These are phyloP conservation scores for Eucalyptus marginata DNA, from an alignment of 345 rosid species.

Conservation along the genomic window DNA sequence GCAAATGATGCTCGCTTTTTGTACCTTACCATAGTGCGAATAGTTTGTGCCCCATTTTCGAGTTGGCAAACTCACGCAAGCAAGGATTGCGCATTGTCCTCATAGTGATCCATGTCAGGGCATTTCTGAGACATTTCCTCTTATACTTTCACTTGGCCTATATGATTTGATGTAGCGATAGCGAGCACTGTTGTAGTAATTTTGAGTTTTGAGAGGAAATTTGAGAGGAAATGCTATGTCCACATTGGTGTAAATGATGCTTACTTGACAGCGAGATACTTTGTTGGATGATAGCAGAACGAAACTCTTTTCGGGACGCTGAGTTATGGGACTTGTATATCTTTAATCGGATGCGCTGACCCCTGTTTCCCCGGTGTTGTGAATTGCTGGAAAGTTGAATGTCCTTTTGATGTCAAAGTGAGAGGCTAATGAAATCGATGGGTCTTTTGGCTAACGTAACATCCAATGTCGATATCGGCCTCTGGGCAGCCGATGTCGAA, in stretches of 20 bases:
- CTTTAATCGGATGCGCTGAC: not conserved
- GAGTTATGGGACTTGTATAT: not conserved
- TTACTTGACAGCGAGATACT: not conserved
- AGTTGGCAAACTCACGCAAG: not conserved
- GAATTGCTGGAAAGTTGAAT: not conserved
- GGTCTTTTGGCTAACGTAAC: not conserved
- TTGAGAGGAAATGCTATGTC: not conserved
- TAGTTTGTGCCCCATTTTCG: not conserved
- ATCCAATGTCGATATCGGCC: not conserved
- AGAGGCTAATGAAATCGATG: not conserved
- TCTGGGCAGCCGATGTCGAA: too few relatives aligned
- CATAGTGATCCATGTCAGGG: not conserved
- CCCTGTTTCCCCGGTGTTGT: not conserved
- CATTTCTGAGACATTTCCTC: not conserved
- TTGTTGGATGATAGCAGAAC: not conserved
- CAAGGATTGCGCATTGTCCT: not conserved
- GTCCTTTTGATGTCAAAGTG: not conserved
- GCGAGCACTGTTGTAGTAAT: not conserved
- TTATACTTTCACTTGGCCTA: not conserved
- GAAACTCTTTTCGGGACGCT: not conserved
- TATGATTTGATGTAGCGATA: not conserved
- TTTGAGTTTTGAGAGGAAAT: not conserved
- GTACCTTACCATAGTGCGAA: not conserved
- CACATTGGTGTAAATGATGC: not conserved
- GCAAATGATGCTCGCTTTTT: not conserved